Evolutionary conservation across 805 yeast species (phyloP).

Genomic region (Myxozyma kluyveri): DNA sequence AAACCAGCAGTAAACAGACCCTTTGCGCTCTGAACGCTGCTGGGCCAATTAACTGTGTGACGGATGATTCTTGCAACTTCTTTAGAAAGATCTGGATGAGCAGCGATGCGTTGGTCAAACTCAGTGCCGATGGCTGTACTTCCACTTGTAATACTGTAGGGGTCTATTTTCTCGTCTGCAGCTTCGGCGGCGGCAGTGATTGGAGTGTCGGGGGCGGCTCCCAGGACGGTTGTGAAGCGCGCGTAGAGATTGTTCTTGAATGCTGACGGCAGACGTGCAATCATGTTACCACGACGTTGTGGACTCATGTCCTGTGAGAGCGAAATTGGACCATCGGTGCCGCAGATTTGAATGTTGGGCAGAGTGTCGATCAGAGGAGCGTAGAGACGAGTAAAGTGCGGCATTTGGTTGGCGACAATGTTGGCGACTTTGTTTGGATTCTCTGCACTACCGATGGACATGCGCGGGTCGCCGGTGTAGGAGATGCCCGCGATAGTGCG

Average conservation of each 20-base stretch:
- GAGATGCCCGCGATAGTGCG: conserved; percentile 75
- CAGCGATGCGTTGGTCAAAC: conserved; percentile 46
- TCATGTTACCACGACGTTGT: conserved; percentile 45
- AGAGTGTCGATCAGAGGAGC: conserved; percentile 55
- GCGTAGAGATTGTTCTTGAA: conserved; percentile 47
- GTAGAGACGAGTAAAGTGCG: conserved; percentile 68
- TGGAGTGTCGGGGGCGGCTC: conserved; percentile 15
- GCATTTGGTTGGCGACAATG: conserved; percentile 75
- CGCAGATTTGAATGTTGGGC: conserved; percentile 37
- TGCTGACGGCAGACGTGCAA: conserved; percentile 48
- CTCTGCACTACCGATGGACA: conserved; percentile 68
- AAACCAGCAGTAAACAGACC: conserved; percentile 89
- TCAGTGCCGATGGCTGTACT: conserved; percentile 32
- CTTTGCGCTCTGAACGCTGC: conserved; percentile 70
- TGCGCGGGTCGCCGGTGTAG: conserved; percentile 87
- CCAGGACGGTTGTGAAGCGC: conserved; percentile 17
- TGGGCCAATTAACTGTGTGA: conserved; percentile 64
- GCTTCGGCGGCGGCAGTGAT: conserved; percentile 13
- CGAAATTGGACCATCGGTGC: conserved; percentile 29
- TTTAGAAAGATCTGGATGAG: conserved; percentile 41
- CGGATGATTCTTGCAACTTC: conserved; percentile 45
- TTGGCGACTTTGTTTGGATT: conserved; percentile 84
- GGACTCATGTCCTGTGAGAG: conserved; percentile 40
- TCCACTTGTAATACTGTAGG: background rate
- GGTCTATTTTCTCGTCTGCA: conserved; percentile 4